These are phyloP conservation scores for Clarireedia paspali DNA, from an alignment of 2,329 filamentous ascomycete genomes.

Conservation along the genomic window DNA sequence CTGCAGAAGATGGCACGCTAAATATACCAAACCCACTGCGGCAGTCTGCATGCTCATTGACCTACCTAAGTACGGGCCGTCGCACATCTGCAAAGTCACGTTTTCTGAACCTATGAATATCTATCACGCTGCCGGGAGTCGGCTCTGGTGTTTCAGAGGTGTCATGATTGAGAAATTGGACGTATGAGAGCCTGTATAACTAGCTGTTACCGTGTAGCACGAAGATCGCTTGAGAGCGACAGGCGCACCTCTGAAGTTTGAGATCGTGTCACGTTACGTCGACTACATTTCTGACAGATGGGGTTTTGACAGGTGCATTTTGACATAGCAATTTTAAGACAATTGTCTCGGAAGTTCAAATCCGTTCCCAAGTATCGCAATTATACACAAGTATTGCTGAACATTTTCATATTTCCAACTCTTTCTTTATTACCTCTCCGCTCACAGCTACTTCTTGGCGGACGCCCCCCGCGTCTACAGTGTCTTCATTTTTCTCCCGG, in stretches of 20 bases:
- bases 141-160: not conserved
- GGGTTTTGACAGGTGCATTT: constrained; percentile 8
- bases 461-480: not conserved
- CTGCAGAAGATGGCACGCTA: not conserved
- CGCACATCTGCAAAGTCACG: not conserved
- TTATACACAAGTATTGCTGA: not conserved
- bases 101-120: not conserved
- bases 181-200: not conserved
- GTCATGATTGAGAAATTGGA: not conserved
- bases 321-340: not conserved
- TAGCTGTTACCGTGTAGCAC: not conserved
- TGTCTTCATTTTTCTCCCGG: not conserved
- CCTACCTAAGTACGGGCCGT: not conserved
- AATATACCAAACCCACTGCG: not conserved
- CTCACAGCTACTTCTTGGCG: not conserved
- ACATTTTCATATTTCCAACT: not conserved
- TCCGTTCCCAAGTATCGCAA: not conserved
- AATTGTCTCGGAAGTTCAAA: not conserved
- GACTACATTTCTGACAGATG: constrained; percentile 8
- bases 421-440: not conserved
- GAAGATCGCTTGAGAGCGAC: not conserved
- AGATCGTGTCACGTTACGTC: constrained; percentile 3
- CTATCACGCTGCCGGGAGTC: not conserved
- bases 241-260: not conserved
- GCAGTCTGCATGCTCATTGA: not conserved